Percentiles rank a stretch among this genome's conserved stretches.
These are phyloP conservation scores for Rhododendron vialii DNA, from an alignment of 148 eudicot genomes.

Conservation along the genomic window DNA sequence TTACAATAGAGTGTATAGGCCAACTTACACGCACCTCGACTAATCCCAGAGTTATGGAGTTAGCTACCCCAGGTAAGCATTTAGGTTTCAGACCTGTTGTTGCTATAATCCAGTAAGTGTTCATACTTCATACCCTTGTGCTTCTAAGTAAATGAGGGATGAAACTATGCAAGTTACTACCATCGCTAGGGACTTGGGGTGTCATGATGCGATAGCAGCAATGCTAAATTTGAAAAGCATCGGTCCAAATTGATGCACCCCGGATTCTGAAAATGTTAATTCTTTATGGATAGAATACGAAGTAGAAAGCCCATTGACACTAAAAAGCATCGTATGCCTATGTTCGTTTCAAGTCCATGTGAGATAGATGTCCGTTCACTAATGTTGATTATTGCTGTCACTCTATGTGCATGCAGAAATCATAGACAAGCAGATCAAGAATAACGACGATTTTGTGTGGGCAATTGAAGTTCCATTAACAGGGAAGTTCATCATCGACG, in stretches of 20 bases:
- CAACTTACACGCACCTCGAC: neutral
- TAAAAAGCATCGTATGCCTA: neutral
- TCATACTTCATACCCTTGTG: neutral
- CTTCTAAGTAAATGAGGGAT: neutral
- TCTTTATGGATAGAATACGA: neutral
- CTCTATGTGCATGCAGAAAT: constrained; percentile 40
- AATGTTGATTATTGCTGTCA: neutral
- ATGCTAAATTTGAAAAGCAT: neutral
- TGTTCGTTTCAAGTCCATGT: neutral
- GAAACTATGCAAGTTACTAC: neutral
- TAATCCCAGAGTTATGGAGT: neutral
- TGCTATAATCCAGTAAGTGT: neutral
- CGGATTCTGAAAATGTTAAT: neutral
- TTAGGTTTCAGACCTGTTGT: neutral
- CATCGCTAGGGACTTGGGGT: neutral
- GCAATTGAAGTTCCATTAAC: constrained; percentile 66
- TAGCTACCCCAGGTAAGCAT: neutral
- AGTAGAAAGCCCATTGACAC: neutral
- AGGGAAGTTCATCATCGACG: constrained; percentile 74
- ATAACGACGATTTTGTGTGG: constrained; percentile 77
- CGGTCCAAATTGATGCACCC: neutral
- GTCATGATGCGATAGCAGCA: neutral
- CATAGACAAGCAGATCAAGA: constrained; percentile 67
- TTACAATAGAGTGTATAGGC: neutral
- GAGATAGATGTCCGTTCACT: neutral